These are phyloP conservation scores for Coemansia sp. DNA, from an alignment of 192 early-diverging fungal species.

Conservation along the genomic window DNA sequence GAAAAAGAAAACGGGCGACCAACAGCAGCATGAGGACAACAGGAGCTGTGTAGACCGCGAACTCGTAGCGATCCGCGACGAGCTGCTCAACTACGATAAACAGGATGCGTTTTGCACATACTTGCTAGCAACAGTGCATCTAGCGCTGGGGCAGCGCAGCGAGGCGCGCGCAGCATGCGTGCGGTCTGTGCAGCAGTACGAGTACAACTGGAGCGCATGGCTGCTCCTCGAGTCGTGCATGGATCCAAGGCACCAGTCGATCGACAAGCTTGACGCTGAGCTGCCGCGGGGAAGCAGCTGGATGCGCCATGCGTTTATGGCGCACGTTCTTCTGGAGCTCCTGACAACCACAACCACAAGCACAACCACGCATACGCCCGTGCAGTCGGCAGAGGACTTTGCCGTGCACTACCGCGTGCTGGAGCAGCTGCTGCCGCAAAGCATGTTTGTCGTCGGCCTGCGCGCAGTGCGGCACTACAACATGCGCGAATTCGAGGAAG, in stretches of 20 bases:
- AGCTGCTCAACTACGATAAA: slow-evolving; percentile 20
- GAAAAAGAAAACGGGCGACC: slow-evolving; percentile 2
- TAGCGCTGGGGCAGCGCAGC: slow-evolving; percentile 26
- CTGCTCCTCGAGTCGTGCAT: slow-evolving; percentile 67
- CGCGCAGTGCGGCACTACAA: slow-evolving; percentile 67
- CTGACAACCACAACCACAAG: slow-evolving; percentile 18
- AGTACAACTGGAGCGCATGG: slow-evolving; percentile 95
- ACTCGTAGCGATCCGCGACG: slow-evolving; percentile 37
- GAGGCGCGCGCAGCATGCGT: slow-evolving; percentile 62
- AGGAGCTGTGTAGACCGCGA: slow-evolving; percentile 20
- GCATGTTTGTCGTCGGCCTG: slow-evolving; percentile 67
- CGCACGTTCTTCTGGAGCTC: slow-evolving; percentile 62
- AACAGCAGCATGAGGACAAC: slow-evolving; percentile 11
- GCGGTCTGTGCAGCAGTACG: slow-evolving; percentile 69
- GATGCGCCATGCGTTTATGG: slow-evolving; percentile 59
- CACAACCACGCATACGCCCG: not conserved
- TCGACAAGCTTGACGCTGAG: slow-evolving; percentile 22
- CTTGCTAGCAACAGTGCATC: slow-evolving; percentile 35
- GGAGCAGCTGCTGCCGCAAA: slow-evolving; percentile 59
- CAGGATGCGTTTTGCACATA: slow-evolving; percentile 38
- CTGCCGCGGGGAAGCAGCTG: slow-evolving; percentile 23
- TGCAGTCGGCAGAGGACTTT: slow-evolving; percentile 23
- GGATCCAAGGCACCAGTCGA: slow-evolving; percentile 25
- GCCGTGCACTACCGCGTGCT: slow-evolving; percentile 43
- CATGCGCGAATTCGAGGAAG: slow-evolving; percentile 70